These are phyloP conservation scores for Thalia dealbata DNA, from an alignment of 176 grass and related monocot genomes.

Conservation along the genomic window DNA sequence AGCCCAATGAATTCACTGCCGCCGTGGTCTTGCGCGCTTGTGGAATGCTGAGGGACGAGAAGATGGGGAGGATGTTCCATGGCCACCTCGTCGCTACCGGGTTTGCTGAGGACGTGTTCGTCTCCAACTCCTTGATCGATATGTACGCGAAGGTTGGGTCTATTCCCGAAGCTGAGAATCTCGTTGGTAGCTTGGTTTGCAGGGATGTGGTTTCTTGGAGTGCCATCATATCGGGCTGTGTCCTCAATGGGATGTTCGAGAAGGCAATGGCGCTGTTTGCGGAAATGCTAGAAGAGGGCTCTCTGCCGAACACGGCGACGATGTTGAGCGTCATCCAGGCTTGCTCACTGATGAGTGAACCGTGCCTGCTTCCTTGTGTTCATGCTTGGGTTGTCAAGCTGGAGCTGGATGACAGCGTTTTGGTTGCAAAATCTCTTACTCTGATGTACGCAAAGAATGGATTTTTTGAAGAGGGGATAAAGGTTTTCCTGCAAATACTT, in stretches of 20 bases:
- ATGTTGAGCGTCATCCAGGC: conserved; percentile 58
- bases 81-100: conserved; percentile 44
- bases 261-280: conserved; percentile 38
- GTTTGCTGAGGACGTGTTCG: conserved; percentile 36
- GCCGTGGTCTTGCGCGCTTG: conserved; percentile 47
- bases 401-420: conserved; percentile 14
- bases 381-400: conserved; percentile 36
- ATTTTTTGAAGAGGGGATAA: conserved; percentile 25
- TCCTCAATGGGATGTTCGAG: conserved; percentile 45
- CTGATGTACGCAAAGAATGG: conserved; percentile 61
- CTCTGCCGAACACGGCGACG: conserved; percentile 47
- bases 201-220: conserved; percentile 67
- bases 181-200: conserved; percentile 33
- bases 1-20: conserved; percentile 57
- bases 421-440: conserved; percentile 46
- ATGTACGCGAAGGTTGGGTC: conserved; percentile 56
- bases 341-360: conserved; percentile 43
- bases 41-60: conserved; percentile 32
- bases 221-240: conserved; percentile 43
- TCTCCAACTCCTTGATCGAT: conserved; percentile 46
- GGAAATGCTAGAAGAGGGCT: conserved; percentile 54
- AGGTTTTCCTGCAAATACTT: conserved; percentile 25
- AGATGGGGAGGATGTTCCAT: conserved; percentile 43
- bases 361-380: conserved; percentile 26
- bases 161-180: conserved; percentile 22